Base-by-base conservation (phyloP, 2,329 filamentous ascomycete species). In the Podosphaera xanthii region DNA sequence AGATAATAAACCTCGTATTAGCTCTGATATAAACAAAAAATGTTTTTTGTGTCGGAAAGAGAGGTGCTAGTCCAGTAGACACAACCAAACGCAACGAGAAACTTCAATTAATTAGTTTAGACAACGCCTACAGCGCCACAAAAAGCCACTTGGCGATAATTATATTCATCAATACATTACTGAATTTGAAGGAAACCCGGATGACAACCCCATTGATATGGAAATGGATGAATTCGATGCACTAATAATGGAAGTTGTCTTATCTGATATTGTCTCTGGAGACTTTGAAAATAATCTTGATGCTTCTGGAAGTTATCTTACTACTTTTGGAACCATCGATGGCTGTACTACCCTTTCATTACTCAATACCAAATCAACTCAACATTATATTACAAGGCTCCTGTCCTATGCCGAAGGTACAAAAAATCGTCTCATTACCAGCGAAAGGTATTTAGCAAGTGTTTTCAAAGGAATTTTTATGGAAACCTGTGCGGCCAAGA, bases 11-110 rank as follows among this genome's bases (percentile, higher is more conserved):
- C 10, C 22, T 12, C 6, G 49, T 22, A 4, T n/a, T 52, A 52
- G 33, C 33, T 31, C 9, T 33, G 31, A 12, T 34, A 3, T 6
- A 2, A 36, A 38, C 12, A 58, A 58, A 42, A 48, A 58, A 35
- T 58, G 31, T 58, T 48, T 49, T 48, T 31, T 58, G 31, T 59
- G 57, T n/a, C 49, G 53, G 50, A 59, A 53, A 59, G 10, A 4
- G 12, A 5, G 44, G 34, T 52, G 36, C 8, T 54, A 38, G 36
- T 59, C 57, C 9, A 53, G 12, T 30, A 59, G 50, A 31, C 48
- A 59, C 34, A 38, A 30, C 31, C 34, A 42, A 4, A 10, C 44
- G 6, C 48, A 59, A 34, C 58, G 38, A 30, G 14, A 46, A 5
- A 14, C 8, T 12, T 38, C 55, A 42, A 46, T 31, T 33, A 12